Conservation (phyloP, 768 basidiomycete genomes). For the Chlorophyllum brunneum region DNA sequence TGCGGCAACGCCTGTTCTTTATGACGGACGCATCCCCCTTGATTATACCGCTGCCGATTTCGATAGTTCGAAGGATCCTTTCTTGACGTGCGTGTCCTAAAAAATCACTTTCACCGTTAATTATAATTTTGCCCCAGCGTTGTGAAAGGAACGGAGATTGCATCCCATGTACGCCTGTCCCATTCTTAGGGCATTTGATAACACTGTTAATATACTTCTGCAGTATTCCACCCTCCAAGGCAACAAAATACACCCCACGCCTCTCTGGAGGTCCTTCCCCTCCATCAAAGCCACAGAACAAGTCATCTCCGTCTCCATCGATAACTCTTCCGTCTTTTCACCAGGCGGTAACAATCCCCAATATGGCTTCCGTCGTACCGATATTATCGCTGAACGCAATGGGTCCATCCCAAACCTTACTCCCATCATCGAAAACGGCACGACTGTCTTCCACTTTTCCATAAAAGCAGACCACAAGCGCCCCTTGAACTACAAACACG, state of each 20-base stretch:
- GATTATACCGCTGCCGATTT: constrained; percentile 39
- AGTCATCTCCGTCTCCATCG: constrained; percentile 47
- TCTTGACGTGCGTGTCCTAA: constrained; percentile 42
- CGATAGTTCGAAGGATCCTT: constrained; percentile 46
- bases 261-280: constrained; percentile 38
- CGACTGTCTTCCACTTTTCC: constrained; percentile 46
- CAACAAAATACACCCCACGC: constrained; percentile 35
- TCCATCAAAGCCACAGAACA: constrained; percentile 41
- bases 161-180: constrained; percentile 40
- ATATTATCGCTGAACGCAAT: constrained; percentile 49
- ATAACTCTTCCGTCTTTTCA: constrained; percentile 53
- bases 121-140: constrained; percentile 29
- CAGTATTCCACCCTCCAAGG: constrained; percentile 46
- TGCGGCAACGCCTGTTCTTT: constrained; percentile 23
- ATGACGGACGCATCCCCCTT: constrained; percentile 50
- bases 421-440: constrained; percentile 37
- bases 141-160: constrained; percentile 51
- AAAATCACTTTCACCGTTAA: background rate
- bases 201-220: background rate
- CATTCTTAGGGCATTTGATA: background rate
- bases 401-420: constrained; percentile 34
- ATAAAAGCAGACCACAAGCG: constrained; percentile 28
- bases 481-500: constrained; percentile 51
- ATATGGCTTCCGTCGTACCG: constrained; percentile 54
- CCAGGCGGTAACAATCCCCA: constrained; percentile 48